Evolutionary conservation across 768 basidiomycete species (phyloP).

Genomic region (Phaffia tasmanica): DNA sequence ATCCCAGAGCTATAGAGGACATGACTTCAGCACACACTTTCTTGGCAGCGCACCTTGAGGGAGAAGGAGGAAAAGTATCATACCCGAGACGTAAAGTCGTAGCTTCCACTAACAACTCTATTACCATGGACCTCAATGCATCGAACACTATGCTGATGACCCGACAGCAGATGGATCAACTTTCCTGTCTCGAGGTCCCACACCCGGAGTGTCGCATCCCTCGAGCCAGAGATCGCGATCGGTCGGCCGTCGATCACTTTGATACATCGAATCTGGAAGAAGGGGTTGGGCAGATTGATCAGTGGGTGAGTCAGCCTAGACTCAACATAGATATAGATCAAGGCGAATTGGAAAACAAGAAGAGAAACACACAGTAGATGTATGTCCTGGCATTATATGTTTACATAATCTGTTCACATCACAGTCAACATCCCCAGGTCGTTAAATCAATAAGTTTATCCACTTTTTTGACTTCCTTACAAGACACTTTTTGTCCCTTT

Average conservation of each 20-base stretch:
- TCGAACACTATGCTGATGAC: slow-evolving; percentile 71
- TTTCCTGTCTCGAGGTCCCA: slow-evolving; percentile 82
- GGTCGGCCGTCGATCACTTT: slow-evolving; percentile 77
- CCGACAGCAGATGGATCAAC: slow-evolving; percentile 48
- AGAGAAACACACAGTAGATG: neutral
- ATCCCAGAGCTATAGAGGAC: slow-evolving; percentile 60
- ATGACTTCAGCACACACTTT: neutral
- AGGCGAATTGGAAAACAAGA: too few relatives aligned
- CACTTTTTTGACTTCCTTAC: neutral
- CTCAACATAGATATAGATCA: too few relatives aligned
- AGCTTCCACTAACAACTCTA: slow-evolving; percentile 79
- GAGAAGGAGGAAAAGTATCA: slow-evolving; percentile 32
- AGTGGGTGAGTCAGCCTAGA: too few relatives aligned
- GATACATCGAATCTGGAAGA: slow-evolving; percentile 80
- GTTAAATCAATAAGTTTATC: neutral
- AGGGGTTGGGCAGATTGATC: slow-evolving; percentile 66
- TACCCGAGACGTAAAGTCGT: slow-evolving; percentile 78
- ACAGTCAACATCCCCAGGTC: neutral
- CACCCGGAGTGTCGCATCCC: slow-evolving; percentile 72
- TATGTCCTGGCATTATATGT: too few relatives aligned
- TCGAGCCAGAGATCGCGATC: slow-evolving; percentile 77
- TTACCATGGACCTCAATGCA: slow-evolving; percentile 80
- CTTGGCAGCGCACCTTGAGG: neutral
- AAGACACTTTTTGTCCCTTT: too few relatives aligned
- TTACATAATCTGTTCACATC: neutral